phyloP scores from a whole-genome alignment of 805 yeast species.

The Yamadazyma scolyti region DNA sequence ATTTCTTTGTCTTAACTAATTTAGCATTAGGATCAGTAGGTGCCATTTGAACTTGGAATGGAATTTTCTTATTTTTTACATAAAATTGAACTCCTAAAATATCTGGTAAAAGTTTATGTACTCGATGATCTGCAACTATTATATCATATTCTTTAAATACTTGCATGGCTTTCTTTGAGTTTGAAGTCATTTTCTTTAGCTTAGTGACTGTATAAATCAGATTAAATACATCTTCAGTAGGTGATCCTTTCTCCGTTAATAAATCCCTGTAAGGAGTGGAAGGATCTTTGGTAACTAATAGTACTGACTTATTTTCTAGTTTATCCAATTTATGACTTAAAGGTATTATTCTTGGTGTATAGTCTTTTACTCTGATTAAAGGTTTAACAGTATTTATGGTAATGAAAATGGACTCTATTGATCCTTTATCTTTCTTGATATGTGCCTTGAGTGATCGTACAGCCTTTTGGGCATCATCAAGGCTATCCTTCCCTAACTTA shows the following conservation, averaged over 20 bases:
- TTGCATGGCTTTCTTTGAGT: conserved; percentile 43
- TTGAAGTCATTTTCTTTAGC: conserved; percentile 43
- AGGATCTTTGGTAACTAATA: conserved; percentile 74
- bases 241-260: conserved; percentile 44
- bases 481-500: conserved; percentile 5
- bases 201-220: conserved; percentile 59
- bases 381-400: conserved; percentile 31
- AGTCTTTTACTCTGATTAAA: conserved; percentile 28
- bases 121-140: conserved; percentile 65
- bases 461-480: conserved; percentile 8
- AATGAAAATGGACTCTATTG: conserved; percentile 23
- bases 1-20: conserved; percentile 24
- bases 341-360: conserved; percentile 46
- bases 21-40: conserved; percentile 31
- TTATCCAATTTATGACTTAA: conserved; percentile 49
- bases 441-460: conserved; percentile 12
- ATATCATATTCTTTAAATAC: conserved; percentile 61
- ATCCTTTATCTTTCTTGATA: conserved; percentile 10
- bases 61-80: conserved; percentile 61
- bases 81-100: conserved; percentile 60
- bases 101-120: conserved; percentile 56
- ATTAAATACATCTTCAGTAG: conserved; percentile 59
- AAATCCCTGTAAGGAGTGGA: conserved; percentile 51
- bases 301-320: conserved; percentile 46
- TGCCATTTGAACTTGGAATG: conserved; percentile 64